Conservation (phyloP, 129 eudicot species). For the Flaveria brownii region DNA sequence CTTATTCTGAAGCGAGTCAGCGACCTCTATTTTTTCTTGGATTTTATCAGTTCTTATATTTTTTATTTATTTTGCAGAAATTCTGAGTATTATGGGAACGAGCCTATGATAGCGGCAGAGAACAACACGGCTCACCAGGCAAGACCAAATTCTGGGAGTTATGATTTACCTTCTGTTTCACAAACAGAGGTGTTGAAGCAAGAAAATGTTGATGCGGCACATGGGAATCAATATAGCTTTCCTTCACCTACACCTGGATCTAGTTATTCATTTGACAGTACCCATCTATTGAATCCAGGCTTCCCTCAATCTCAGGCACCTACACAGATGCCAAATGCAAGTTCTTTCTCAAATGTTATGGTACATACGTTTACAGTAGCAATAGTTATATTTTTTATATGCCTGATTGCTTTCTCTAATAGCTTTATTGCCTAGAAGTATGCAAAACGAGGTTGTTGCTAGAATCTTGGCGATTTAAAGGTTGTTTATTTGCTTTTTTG, state of each 20-base stretch:
- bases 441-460: background rate
- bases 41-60: background rate
- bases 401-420: background rate
- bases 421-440: background rate
- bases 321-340: slow-evolving; percentile 68
- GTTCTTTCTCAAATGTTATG: slow-evolving; percentile 75
- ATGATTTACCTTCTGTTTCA: slow-evolving; percentile 69
- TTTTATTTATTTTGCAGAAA: slow-evolving; percentile 45
- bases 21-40: background rate
- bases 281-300: slow-evolving; percentile 58
- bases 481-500: background rate
- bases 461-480: background rate
- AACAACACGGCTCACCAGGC: slow-evolving; percentile 49
- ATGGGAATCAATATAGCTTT: slow-evolving; percentile 62
- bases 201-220: slow-evolving; percentile 61
- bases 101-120: slow-evolving; percentile 60
- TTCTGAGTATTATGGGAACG: slow-evolving; percentile 72
- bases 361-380: slow-evolving; percentile 39
- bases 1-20: no score
- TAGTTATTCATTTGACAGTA: slow-evolving; percentile 64
- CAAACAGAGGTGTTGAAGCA: slow-evolving; percentile 73
- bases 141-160: slow-evolving; percentile 47
- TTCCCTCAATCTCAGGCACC: slow-evolving; percentile 61
- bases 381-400: background rate
- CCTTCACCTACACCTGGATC: slow-evolving; percentile 65